Base-by-base conservation (phyloP, 129 eudicot species). In the Centella asiatica region DNA sequence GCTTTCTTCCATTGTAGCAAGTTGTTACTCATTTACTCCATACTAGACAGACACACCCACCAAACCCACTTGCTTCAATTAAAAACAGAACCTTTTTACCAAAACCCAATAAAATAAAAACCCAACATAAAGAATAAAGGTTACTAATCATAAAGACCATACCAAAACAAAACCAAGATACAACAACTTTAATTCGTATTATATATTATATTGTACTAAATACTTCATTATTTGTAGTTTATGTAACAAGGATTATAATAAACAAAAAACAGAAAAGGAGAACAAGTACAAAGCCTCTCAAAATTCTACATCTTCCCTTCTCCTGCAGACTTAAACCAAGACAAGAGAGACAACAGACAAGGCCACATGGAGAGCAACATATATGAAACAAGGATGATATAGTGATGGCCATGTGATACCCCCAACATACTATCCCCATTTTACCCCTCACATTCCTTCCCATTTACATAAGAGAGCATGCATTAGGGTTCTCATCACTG, bases 401-500 rank as follows among this genome's bases (percentile, higher is more conserved):
- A 19, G 46, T 19, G 46, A 22, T 19, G 29, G 63, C 77, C 95
- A 73, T 66, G 80, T 76, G 78, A 70, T 36, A 22, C 4, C 37
- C 33, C 20, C 68, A 27, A 42, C 62, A 56, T 60, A 56, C n/a
- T 5, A 13, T 68, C 66, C 76, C 76, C 22, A 44, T 67, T 68
- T 51, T 59, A 66, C 78, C 76, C 83, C 70, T 76, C 62, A 4
- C 12, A 26, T 46, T 47, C 34, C 32, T 4, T 36, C 54, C 14
- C 44, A 67, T 71, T 90, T 78, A 92, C 98, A 92, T 92, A 20
- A 81, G 83, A 17, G 81, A 45, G 45, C 98, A 92, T 60, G 98
- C 98, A 76, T 92, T 87, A 63, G 98, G 98, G 76, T 92, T 92
- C 82, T 92, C 98, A 48, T 90, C 95, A 47, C 97, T 90, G 67